Evolutionary conservation across 148 eudicot species (phyloP), one percentile per base, ranked within the genome.

Genomic region (Pouteria glomerata): DNA sequence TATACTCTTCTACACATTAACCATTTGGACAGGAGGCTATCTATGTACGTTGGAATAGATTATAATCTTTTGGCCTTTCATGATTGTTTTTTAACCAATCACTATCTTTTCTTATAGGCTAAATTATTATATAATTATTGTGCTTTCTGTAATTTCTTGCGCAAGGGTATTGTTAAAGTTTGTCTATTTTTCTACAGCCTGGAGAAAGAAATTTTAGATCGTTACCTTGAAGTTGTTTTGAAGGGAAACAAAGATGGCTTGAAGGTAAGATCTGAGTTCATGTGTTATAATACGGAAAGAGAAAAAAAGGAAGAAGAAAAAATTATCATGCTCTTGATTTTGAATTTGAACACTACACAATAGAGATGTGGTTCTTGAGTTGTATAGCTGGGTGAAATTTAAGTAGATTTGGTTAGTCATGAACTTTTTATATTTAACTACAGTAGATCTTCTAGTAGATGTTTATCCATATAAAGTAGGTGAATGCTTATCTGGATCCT

Each of bases 191-290:
- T 74, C 73, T 51, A 35, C 96, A 95, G 98, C 75, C 76, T 95
- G 82, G 98, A 95, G 87, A 91, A 88, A 81, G 98, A 95, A 88
- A 89, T 95, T 69, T 80, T 80, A 61, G 98, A 95, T 65, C 89
- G 98, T 59, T 95, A 95, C 74, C 96, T 95, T 53, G 98, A 95
- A 23, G 90, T 81, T 78, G 97, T 95, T 62, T 70, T 95, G 76
- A 95, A 95, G 83, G 98, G 98, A 78, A 95, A 95, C 83, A 91
- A 81, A 80, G 98, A 91, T 78, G 98, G 98, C 6, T 78, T 95
- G 81, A 95, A 95, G 98, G 98, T 95, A 78, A 77, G 39, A 13
- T 52, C 44, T 69, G 41, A 62, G 52, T n/a, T n/a, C n/a, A n/a
- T n/a, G n/a, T n/a, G n/a, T 61, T 76, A 8, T 8, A 30, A 50